Evolutionary conservation across 1,139 yeast species (phyloP).

Genomic region (Candida freyschussii): DNA sequence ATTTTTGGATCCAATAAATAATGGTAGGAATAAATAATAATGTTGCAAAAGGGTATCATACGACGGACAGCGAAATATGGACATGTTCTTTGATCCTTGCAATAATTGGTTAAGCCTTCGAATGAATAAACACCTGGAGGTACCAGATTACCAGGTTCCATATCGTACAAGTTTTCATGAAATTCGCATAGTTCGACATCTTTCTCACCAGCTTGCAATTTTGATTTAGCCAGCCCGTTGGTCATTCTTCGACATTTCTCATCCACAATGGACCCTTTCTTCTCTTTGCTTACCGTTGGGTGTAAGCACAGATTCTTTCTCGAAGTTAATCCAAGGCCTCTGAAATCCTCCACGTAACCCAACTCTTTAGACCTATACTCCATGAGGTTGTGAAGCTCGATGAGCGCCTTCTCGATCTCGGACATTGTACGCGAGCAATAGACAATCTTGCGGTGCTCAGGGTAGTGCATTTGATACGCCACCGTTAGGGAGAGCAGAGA

Average conservation of each 20-base stretch:
- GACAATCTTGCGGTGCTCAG: slow-evolving; percentile 89
- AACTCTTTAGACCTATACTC: slow-evolving; percentile 74
- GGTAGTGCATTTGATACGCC: slow-evolving; percentile 93
- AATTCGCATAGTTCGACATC: slow-evolving; percentile 67
- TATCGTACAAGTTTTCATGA: slow-evolving; percentile 82
- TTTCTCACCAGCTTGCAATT: slow-evolving; percentile 53
- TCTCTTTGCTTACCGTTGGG: slow-evolving; percentile 80
- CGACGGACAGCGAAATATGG: slow-evolving; percentile 97
- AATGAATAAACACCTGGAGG: slow-evolving; percentile 95
- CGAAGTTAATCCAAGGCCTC: slow-evolving; percentile 91
- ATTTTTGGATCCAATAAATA: slow-evolving; percentile 94
- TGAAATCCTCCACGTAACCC: slow-evolving; percentile 79
- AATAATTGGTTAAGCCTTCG: slow-evolving; percentile 71
- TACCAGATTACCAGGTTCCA: slow-evolving; percentile 81
- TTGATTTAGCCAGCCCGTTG: slow-evolving; percentile 77
- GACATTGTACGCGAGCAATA: slow-evolving; percentile 99
- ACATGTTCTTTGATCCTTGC: slow-evolving; percentile 76
- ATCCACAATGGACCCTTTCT: slow-evolving; percentile 92
- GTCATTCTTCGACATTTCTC: slow-evolving; percentile 94
- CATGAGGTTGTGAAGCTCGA: slow-evolving; percentile 89
- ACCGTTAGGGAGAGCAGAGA: slow-evolving; percentile 85
- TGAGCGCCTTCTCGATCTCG: slow-evolving; percentile 94
- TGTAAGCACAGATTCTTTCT: slow-evolving; percentile 92
- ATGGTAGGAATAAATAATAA: slow-evolving; percentile 93
- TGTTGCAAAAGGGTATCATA: slow-evolving; percentile 94